A percentile compares a stretch with the other conserved stretches of the same genome.
phyloP scores from a whole-genome alignment of 768 basidiomycete species.

The Termitomyces sp. region DNA sequence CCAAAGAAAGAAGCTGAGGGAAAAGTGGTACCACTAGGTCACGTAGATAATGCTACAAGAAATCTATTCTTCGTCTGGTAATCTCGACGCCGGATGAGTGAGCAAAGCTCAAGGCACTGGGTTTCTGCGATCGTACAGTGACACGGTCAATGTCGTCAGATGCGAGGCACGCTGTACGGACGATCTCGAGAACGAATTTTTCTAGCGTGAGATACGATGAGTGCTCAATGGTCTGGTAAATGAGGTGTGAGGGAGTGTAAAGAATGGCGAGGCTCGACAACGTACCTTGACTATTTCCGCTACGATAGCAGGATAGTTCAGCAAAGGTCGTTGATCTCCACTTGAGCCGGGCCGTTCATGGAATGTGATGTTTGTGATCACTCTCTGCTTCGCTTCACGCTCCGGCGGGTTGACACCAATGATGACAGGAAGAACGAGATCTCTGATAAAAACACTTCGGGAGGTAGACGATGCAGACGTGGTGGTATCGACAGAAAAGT shows the following conservation, averaged over 20 bases:
- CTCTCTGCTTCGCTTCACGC: slow-evolving; percentile 58
- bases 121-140: slow-evolving; percentile 61
- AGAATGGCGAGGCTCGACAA: background rate
- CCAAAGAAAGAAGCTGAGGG: slow-evolving; percentile 56
- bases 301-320: slow-evolving; percentile 37
- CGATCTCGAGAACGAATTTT: slow-evolving; percentile 48
- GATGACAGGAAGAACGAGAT: slow-evolving; percentile 49
- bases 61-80: slow-evolving; percentile 35
- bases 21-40: slow-evolving; percentile 64
- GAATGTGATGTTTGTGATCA: slow-evolving; percentile 52
- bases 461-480: slow-evolving; percentile 8
- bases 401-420: slow-evolving; percentile 76
- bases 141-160: slow-evolving; percentile 35
- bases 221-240: slow-evolving; percentile 41
- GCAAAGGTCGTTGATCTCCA: slow-evolving; percentile 17
- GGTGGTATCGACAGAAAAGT: slow-evolving; percentile 39
- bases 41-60: slow-evolving; percentile 5
- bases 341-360: slow-evolving; percentile 24
- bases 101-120: slow-evolving; percentile 68
- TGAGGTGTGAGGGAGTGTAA: background rate
- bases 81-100: slow-evolving; percentile 62
- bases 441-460: slow-evolving; percentile 37
- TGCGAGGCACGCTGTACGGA: slow-evolving; percentile 33
- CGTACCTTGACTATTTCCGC: slow-evolving; percentile 32
- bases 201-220: slow-evolving; percentile 61